Percentiles rank a stretch among this genome's conserved stretches.
Evolutionary conservation across 2,329 filamentous ascomycete species (phyloP).

Genomic region (Fonsecaea monophora): DNA sequence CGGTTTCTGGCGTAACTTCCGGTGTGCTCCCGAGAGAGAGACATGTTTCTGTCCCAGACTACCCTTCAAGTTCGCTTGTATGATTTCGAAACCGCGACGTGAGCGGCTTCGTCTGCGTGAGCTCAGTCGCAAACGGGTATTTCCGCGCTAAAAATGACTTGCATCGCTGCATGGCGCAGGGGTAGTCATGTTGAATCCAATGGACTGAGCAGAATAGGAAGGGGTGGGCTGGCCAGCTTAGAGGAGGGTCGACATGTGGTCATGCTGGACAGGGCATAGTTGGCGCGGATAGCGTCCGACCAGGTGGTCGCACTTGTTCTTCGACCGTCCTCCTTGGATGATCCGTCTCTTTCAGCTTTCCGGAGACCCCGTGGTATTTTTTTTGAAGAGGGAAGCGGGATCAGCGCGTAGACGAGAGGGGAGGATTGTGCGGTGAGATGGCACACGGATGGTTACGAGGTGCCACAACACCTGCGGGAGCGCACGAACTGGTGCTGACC

Average conservation of each 20-base stretch:
- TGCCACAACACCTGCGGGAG: slow-evolving; percentile 10
- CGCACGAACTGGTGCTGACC: slow-evolving; percentile 17
- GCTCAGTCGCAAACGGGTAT: slow-evolving; percentile 8
- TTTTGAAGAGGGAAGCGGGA: not conserved
- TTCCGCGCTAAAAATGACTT: slow-evolving; percentile 34
- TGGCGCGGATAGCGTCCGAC: slow-evolving; percentile 14
- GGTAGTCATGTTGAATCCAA: slow-evolving; percentile 30
- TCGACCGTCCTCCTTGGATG: not conserved
- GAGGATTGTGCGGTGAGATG: slow-evolving; percentile 25
- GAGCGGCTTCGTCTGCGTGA: not conserved
- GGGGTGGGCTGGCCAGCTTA: slow-evolving; percentile 8
- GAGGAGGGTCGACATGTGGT: not conserved
- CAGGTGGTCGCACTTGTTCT: slow-evolving; percentile 3
- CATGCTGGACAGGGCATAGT: slow-evolving; percentile 1
- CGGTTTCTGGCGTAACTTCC: slow-evolving; percentile 1
- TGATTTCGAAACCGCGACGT: slow-evolving; percentile 28
- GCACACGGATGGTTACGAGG: not conserved
- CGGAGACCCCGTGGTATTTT: slow-evolving; percentile 1
- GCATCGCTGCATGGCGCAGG: slow-evolving; percentile 38
- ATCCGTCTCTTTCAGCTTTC: slow-evolving; percentile 1
- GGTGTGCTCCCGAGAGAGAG: slow-evolving; percentile 5
- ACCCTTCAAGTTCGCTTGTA: slow-evolving; percentile 19
- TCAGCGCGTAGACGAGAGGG: not conserved
- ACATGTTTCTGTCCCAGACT: slow-evolving; percentile 29
- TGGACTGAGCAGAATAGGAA: slow-evolving; percentile 7